A percentile compares a stretch with the other conserved stretches of the same genome.
Evolutionary conservation across 2,329 filamentous ascomycete genomes (phyloP).

Genomic region (Rhexocercosporidium sp.): DNA sequence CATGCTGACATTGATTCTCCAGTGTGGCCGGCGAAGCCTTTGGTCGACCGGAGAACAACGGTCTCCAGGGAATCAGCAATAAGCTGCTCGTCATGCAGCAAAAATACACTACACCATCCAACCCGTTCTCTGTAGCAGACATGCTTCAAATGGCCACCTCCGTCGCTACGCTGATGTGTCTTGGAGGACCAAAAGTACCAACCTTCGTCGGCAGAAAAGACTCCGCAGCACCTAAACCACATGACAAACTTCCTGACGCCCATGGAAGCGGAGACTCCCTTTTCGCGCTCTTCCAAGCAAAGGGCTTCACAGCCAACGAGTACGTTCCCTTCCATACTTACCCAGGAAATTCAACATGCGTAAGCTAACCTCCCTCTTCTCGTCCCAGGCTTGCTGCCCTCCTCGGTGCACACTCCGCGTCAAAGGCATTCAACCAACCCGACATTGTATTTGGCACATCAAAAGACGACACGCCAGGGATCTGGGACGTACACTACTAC

Average conservation of each 20-base stretch:
- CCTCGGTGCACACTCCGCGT: constrained; percentile 45
- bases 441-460: constrained; percentile 37
- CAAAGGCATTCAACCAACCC: constrained; percentile 40
- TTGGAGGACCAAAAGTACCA: constrained; percentile 22
- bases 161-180: constrained; percentile 27
- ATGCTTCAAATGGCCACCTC: constrained; percentile 27
- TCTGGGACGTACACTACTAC: constrained; percentile 46
- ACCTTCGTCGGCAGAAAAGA: constrained; percentile 30
- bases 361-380: too few species aligned
- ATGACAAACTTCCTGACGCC: constrained; percentile 18
- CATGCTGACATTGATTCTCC: not conserved
- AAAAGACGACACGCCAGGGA: constrained; percentile 44
- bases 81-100: constrained; percentile 22
- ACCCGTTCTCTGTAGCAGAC: constrained; percentile 22
- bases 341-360: too few species aligned
- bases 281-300: constrained; percentile 42
- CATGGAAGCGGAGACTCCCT: constrained; percentile 23
- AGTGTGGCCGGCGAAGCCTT: constrained; percentile 16
- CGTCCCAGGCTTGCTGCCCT: constrained; percentile 44
- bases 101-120: constrained; percentile 14
- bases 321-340: not conserved
- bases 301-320: constrained; percentile 42
- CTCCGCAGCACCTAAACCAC: constrained; percentile 12
- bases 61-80: constrained; percentile 26
- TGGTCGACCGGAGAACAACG: constrained; percentile 26